Percentiles rank a stretch among this genome's conserved stretches.
Evolutionary conservation across 2,329 filamentous ascomycete species (phyloP).

Genomic region (Epichloe amarillans): DNA sequence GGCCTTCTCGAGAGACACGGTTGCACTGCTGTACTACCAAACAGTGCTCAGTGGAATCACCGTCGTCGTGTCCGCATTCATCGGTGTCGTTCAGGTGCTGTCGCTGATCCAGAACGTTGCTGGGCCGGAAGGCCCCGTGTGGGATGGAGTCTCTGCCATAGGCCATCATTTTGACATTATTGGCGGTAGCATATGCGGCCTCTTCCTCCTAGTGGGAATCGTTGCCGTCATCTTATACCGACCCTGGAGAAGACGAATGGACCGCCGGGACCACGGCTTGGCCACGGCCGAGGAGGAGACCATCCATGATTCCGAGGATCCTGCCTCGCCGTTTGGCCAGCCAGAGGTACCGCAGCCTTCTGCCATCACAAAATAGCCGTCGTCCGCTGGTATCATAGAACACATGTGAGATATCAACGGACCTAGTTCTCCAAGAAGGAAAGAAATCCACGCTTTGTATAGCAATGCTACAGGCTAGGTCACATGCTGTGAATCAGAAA

Average conservation of each 20-base stretch:
- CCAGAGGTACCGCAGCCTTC: neutral
- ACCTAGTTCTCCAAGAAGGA: neutral
- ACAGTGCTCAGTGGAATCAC: slow-evolving; percentile 76
- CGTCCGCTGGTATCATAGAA: no score
- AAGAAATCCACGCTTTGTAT: neutral
- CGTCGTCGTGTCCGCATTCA: slow-evolving; percentile 70
- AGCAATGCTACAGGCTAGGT: neutral
- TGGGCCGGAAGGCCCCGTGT: slow-evolving; percentile 63
- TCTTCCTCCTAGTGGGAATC: slow-evolving; percentile 66
- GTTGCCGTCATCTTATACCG: slow-evolving; percentile 63
- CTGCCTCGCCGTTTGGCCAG: neutral
- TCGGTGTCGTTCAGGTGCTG: slow-evolving; percentile 74
- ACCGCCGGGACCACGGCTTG: slow-evolving; percentile 11
- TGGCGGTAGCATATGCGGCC: slow-evolving; percentile 72
- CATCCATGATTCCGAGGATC: neutral
- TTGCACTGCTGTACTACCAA: slow-evolving; percentile 92
- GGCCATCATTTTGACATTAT: slow-evolving; percentile 78
- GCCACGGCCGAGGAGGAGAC: slow-evolving; percentile 1
- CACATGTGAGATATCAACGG: neutral
- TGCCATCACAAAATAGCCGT: neutral
- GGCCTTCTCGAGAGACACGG: slow-evolving; percentile 60
- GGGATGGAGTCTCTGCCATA: slow-evolving; percentile 69
- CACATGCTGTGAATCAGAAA: neutral
- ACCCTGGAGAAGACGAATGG: slow-evolving; percentile 54
- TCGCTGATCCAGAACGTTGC: slow-evolving; percentile 67